Conservation (phyloP, 2,329 filamentous ascomycete species). For the Simplicillium aogashimaense region DNA sequence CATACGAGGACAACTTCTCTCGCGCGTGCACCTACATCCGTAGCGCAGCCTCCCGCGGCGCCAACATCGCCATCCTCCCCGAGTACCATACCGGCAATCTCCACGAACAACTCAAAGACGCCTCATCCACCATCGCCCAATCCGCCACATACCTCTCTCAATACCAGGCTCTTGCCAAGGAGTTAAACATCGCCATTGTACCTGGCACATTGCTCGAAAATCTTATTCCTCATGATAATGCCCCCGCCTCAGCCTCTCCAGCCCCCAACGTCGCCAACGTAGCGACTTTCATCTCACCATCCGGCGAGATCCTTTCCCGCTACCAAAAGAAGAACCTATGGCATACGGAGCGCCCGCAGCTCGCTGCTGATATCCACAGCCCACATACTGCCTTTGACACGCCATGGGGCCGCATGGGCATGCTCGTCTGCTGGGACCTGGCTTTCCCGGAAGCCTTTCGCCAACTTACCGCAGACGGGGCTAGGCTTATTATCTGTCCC, state of each 20-base stretch:
- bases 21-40: constrained; percentile 28
- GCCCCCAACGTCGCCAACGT: constrained; percentile 46
- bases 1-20: constrained; percentile 27
- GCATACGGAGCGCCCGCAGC: constrained; percentile 56
- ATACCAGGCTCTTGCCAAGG: constrained; percentile 54
- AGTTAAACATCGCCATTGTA: constrained; percentile 56
- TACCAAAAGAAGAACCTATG: constrained; percentile 74
- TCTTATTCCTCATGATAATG: constrained; percentile 24
- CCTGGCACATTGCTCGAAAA: constrained; percentile 71
- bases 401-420: constrained; percentile 48
- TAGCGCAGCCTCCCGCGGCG: constrained; percentile 26
- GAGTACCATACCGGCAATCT: constrained; percentile 60
- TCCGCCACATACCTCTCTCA: constrained; percentile 44
- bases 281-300: constrained; percentile 59
- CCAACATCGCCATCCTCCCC: constrained; percentile 42
- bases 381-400: constrained; percentile 51
- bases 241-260: constrained; percentile 20
- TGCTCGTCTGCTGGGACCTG: constrained; percentile 70
- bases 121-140: constrained; percentile 38
- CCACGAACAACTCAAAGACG: constrained; percentile 56
- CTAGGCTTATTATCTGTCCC: constrained; percentile 60
- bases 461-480: constrained; percentile 57
- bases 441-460: constrained; percentile 72
- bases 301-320: constrained; percentile 47
- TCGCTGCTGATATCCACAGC: constrained; percentile 38